Base-by-base conservation (phyloP, 805 yeast genomes). In the Kluyveromyces wickerhamii region DNA sequence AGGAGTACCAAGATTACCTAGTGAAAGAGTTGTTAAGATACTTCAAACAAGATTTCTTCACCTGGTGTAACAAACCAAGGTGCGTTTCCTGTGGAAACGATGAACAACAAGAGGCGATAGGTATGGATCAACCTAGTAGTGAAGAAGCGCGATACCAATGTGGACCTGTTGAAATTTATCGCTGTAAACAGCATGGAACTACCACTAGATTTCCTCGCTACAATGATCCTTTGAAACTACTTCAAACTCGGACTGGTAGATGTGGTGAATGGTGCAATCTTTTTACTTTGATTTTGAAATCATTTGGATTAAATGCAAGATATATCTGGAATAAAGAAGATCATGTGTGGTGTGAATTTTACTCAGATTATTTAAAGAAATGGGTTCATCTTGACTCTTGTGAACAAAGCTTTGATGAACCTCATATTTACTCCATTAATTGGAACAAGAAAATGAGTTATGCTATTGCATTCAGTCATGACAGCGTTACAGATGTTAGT, bases 251-350 rank as follows among this genome's bases (percentile, higher is more conserved):
- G 27, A 52, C 53, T 21, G 97, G 97, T 0, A 66, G 97, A 31
- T 89, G 97, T 59, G 97, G 97, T 1, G 97, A 89, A 55, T 89
- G 95, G 94, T 89, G 88, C 36, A 82, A 83, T 46, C 75, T 89
- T 42, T 87, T 88, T 52, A 68, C 82, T 29, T 62, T 85, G 22
- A 59, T 87, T 2, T 60, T 88, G 35, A 66, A 77, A 18, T 74
- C 95, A 0, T 60, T 88, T 27, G 83, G 79, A 1, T 50, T 76
- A 4, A 64, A 74, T 18, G 72, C 74, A 1, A 60, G 97, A 34
- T 87, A 80, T 49, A 62, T 88, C 2, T 84, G 94, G 94, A 87
- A 86, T 54, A 63, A 72, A 6, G 97, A 89, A 53, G 97, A 89
- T 54, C 97, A 89, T 54, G 96, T 85, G 1, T 89, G 97, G 97